Percentiles rank a stretch among this genome's conserved stretches.
Conservation (phyloP, 2,329 filamentous ascomycete species). For the Alternaria infectoria region DNA sequence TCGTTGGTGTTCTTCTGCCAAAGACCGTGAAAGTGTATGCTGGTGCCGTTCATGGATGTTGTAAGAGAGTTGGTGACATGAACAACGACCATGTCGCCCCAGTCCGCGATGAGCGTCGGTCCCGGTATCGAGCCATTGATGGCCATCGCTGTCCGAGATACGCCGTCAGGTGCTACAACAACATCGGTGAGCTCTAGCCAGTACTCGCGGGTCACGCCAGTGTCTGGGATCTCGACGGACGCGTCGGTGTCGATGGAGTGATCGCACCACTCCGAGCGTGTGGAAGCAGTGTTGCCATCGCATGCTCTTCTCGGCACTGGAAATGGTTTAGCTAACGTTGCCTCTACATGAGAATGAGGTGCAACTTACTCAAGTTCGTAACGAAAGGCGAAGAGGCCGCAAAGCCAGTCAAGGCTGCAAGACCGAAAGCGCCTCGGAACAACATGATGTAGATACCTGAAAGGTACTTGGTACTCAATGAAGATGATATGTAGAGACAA, state of each 20-base stretch:
- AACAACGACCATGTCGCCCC: constrained; percentile 49
- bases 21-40: constrained; percentile 43
- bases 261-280: constrained; percentile 53
- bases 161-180: constrained; percentile 61
- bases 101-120: constrained; percentile 52
- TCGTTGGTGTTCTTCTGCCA: constrained; percentile 42
- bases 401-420: background rate
- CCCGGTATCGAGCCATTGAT: constrained; percentile 55
- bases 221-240: constrained; percentile 52
- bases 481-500: background rate
- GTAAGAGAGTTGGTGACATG: constrained; percentile 44
- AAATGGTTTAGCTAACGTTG: background rate
- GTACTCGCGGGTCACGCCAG: constrained; percentile 61
- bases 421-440: background rate
- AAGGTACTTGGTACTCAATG: background rate
- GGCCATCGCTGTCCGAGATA: constrained; percentile 45
- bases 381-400: background rate
- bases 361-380: background rate
- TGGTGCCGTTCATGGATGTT: constrained; percentile 37
- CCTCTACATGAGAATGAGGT: background rate
- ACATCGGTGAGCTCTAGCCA: constrained; percentile 52
- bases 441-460: background rate
- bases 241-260: constrained; percentile 47
- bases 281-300: constrained; percentile 39
- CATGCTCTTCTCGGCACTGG: constrained; percentile 27